Evolutionary conservation across 352 stramenopile genomes (phyloP).

Genomic region (Globisporangium perplexum): DNA sequence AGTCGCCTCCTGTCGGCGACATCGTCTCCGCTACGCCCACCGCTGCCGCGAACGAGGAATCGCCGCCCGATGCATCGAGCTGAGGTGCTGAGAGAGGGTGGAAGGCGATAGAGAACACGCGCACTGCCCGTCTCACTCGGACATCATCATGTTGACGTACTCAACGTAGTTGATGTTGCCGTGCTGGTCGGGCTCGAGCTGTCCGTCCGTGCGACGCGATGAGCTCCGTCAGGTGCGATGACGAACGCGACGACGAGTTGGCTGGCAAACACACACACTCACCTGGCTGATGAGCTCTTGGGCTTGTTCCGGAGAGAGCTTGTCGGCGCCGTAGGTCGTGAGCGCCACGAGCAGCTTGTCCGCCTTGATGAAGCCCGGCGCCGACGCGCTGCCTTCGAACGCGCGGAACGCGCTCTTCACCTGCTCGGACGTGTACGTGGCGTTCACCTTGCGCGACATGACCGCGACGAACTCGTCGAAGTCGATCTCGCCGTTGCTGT

Average conservation of each 20-base stretch:
- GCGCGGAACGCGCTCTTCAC: slow-evolving; percentile 89
- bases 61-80: slow-evolving; percentile 4
- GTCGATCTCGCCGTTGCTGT: slow-evolving; percentile 93
- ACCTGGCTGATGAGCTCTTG: slow-evolving; percentile 90
- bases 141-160: slow-evolving; percentile 96
- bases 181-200: slow-evolving; percentile 90
- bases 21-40: background rate
- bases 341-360: slow-evolving; percentile 83
- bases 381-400: slow-evolving; percentile 59
- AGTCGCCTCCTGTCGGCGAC: background rate
- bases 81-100: background rate
- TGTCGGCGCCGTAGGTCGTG: slow-evolving; percentile 88
- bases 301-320: slow-evolving; percentile 87
- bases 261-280: too few relatives aligned
- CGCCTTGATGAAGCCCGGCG: slow-evolving; percentile 76
- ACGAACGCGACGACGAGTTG: too few relatives aligned
- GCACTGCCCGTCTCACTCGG: slow-evolving; percentile 31
- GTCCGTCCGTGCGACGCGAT: too few relatives aligned
- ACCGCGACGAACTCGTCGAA: slow-evolving; percentile 94
- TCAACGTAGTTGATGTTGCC: slow-evolving; percentile 93
- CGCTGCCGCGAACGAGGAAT: background rate
- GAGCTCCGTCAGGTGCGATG: background rate
- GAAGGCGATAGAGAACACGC: background rate
- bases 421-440: slow-evolving; percentile 90
- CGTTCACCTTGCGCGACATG: slow-evolving; percentile 94